Evolutionary conservation across 495 filamentous ascomycete species (phyloP), one percentile per base, ranked within the genome.

Genomic region (Pyronema domesticum): DNA sequence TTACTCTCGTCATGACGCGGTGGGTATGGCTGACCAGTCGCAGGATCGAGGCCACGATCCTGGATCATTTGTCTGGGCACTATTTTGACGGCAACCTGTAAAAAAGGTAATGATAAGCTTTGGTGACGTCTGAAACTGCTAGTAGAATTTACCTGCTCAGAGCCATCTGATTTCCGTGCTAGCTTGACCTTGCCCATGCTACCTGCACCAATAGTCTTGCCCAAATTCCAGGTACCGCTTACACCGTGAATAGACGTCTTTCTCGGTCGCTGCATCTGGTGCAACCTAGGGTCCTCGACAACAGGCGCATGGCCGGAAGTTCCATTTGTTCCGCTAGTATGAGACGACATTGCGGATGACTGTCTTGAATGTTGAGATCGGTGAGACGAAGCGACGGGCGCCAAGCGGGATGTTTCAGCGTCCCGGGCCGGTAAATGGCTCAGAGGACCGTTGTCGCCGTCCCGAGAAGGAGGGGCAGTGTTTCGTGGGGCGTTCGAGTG

Each of bases 151-250:
- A 83, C 85, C 76, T 91, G 79, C 69, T 94, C 86, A 57, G 80
- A 80, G 10, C 81, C 81, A 62, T 89, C 85, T 49, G 80, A 72
- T 65, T 83, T 87, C 58, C 81, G 83, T 13, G 86, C 86, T 51
- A 94, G 70, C 68, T 94, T 94, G 37, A 94, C 86, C 68, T 94
- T 93, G 23, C 86, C 86, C 91, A 99, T 99, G 67, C 89, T 95
- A 9, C 91, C 91, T 53, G 89, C 87, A 46, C 91, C 91, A 56
- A 99, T 91, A 3, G 91, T 99, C 73, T 99, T 96, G 17, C 89
- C 91, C 46, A 99, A 74, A 23, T 85, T 76, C 84, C 89, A 99
- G 69, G 57, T 79, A 71, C 52, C 77, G 35, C 56, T 65, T 18
- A 59, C 54, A 15, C 63, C 63, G 30, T 60, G 57, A 19, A 66